Base-by-base conservation (phyloP, 1,284 basidiomycete genomes). In the Apiotrichum gracile region DNA sequence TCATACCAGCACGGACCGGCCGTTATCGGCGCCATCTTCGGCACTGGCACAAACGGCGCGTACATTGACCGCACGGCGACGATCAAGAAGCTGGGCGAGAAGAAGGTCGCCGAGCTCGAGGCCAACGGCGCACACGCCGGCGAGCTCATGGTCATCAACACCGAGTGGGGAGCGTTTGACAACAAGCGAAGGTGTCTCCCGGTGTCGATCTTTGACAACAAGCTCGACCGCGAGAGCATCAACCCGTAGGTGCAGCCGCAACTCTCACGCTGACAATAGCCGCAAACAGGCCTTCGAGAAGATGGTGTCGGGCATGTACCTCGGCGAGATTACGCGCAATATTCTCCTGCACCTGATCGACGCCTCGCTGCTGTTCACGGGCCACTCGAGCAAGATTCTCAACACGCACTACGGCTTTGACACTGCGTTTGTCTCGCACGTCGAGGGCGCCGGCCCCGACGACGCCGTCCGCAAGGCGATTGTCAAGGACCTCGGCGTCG, bases 301-400 rank as follows among this genome's bases (percentile, higher is more conserved):
- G 78, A 91, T 97, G 79, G 89, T 98, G 62, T 96, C 91, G 3
- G 96, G 96, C 56, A 97, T 98, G 93, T 97, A 98, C 75, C 83
- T 97, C 37, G 94, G 94, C 54, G 94, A 98, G 76, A 84, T 97
- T 61, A 83, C 86, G 21, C 86, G 94, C 46, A 88, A 88, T 66
- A 79, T 96, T 58, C 79, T 97, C 44, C 79, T 94, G 27, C 82
- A 90, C 55, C 79, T 98, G 57, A 81, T 97, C 65, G 94, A 97
- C 70, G 83, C 72, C 43, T 72, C 76, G 24, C 59, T 78, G 19
- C 79, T 97, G 27, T 97, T 98, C 75, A 75, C 79, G 53, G 94
- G 96, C 4, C 83, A 82, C 64, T 85, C 86, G 1, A 87, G 88
- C 7, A 58, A 76, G 0, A 68, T 76, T 9, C 72, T 98, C 58